phyloP scores from a whole-genome alignment of 495 filamentous ascomycete species.

The Penicillium argentinense region DNA sequence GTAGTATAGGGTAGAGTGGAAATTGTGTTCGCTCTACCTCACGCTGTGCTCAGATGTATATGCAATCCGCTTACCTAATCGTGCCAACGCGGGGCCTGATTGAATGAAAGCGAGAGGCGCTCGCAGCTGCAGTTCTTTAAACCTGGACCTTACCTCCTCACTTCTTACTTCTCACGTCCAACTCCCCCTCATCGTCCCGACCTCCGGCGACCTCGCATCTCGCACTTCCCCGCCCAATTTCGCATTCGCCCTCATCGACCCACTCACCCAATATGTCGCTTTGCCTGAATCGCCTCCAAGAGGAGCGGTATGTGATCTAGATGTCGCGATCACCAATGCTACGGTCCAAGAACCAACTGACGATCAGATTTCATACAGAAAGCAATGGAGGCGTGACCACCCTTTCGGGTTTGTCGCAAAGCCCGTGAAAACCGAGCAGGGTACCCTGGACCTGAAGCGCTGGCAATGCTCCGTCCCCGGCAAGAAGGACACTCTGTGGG shows the following conservation, averaged over 20 bases:
- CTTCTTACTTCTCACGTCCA: background rate
- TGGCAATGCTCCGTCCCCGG: slow-evolving; percentile 98
- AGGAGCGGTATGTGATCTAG: slow-evolving; percentile 71
- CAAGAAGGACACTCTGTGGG: slow-evolving; percentile 95
- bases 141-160: background rate
- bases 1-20: too few species aligned
- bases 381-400: slow-evolving; percentile 95
- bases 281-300: slow-evolving; percentile 82
- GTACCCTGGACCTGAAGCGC: slow-evolving; percentile 84
- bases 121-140: background rate
- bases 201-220: background rate
- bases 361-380: slow-evolving; percentile 50
- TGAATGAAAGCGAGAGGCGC: too few species aligned
- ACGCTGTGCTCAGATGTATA: background rate
- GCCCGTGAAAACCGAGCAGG: slow-evolving; percentile 74
- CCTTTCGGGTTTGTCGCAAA: slow-evolving; percentile 97
- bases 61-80: background rate
- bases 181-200: slow-evolving; percentile 2
- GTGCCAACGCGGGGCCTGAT: background rate
- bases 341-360: slow-evolving; percentile 14
- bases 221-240: background rate
- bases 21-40: too few species aligned
- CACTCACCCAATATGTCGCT: slow-evolving; percentile 65
- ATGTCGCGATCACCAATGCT: background rate
- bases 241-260: background rate